Evolutionary conservation across 352 stramenopile species (phyloP), one percentile per base, ranked within the genome.

Genomic region (Phytophthora brassicae): DNA sequence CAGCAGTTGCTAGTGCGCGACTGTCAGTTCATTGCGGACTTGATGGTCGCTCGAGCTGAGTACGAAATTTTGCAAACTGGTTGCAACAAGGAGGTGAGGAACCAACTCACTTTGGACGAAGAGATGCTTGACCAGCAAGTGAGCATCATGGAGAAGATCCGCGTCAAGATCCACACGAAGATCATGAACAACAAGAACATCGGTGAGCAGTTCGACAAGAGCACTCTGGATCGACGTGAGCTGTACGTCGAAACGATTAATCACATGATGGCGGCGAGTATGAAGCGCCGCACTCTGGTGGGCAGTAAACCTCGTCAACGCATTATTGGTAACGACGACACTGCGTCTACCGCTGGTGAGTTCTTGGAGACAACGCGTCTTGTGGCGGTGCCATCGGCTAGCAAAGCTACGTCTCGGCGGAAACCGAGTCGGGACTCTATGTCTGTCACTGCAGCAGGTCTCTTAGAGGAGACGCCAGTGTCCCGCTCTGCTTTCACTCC

Each of bases 101-200:
- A 55, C 51, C 76, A 85, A 35, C 42, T 61, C 54, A 66, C 74
- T 22, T 67, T 85, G 54, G 74, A 85, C 17, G 68, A 88, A 33
- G 60, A 84, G 23, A 94, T 94, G 82, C 39, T 94, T n/a, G 63
- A 86, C 9, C 55, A 74, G 20, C 85, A 94, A 38, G 44, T 22
- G 0, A 64, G 36, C 13, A 81, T 94, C 33, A 65, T 90, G 23
- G 85, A 94, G 31, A 92, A 92, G 63, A 65, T 94, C 36, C 74
- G 86, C 24, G 60, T 77, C 1, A 90, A 92, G 42, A 81, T 94
- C 36, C 71, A 84, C 56, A 88, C 81, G 43, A 94, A 94, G 77
- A 88, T 94, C 73, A 90, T 90, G 77, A 90, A 94, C 59, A 94
- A 94, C 75, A 94, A 94, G 60, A 92, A 94, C 66, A 92, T 89